Conservation (phyloP, 352 stramenopile genomes). For the Pythium oligandrum region DNA sequence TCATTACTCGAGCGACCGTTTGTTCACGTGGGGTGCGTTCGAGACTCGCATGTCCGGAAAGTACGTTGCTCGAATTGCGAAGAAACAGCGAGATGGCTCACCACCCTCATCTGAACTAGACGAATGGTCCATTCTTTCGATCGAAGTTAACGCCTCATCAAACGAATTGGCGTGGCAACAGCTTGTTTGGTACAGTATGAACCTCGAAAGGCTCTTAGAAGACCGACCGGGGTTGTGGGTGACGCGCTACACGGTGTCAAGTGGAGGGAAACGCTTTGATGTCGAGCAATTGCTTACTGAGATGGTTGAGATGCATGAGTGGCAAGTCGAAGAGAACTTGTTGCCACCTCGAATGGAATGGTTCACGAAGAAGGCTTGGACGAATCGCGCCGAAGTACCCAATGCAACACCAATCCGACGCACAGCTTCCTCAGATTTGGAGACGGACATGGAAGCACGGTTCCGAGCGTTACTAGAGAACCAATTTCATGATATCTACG, state of each 20-base stretch:
- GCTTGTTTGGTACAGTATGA: conserved; percentile 2
- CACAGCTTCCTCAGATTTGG: not conserved
- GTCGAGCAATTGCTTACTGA: conserved; percentile 2
- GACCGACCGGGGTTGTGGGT: conserved; percentile 7
- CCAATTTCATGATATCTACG: not conserved
- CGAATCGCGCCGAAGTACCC: not conserved
- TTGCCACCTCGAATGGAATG: conserved; percentile 9
- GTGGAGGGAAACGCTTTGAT: not conserved
- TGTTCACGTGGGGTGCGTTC: not conserved
- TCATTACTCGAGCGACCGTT: conserved; percentile 1
- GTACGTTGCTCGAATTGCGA: too few species aligned
- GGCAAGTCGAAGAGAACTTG: not conserved
- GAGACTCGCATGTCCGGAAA: too few species aligned
- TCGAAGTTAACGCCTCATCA: not conserved
- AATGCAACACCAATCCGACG: not conserved
- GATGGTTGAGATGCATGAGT: not conserved
- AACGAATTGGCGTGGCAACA: not conserved
- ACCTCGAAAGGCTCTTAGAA: conserved; percentile 3
- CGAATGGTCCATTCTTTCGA: not conserved
- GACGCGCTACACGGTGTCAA: not conserved
- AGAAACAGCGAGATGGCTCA: too few species aligned
- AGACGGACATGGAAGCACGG: not conserved
- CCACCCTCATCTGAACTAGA: too few species aligned
- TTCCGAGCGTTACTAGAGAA: too few species aligned
- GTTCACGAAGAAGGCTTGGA: conserved; percentile 6